A percentile compares a stretch with the other conserved stretches of the same genome.
Conservation (phyloP, 1,139 yeast species). For the Taphrina communis region DNA sequence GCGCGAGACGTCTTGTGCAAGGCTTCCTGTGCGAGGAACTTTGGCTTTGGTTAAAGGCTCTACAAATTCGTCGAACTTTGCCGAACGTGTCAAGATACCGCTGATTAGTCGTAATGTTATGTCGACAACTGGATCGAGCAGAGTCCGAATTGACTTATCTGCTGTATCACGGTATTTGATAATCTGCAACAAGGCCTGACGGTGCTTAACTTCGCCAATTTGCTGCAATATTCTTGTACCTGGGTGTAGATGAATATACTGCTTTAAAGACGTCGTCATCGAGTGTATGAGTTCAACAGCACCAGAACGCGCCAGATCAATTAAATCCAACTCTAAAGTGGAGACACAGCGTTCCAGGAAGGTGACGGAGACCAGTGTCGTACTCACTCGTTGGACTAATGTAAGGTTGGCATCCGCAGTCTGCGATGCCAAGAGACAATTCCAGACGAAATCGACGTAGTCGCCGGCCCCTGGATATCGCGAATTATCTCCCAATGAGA, state of each 20-base stretch:
- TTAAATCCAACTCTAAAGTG: background rate
- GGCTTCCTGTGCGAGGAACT: background rate
- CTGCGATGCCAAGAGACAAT: slow-evolving; percentile 10
- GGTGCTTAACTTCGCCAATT: background rate
- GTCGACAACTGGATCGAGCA: background rate
- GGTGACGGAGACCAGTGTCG: slow-evolving; percentile 9
- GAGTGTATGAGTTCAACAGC: background rate
- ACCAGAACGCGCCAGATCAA: background rate
- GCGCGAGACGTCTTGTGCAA: slow-evolving; percentile 6
- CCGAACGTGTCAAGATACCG: background rate
- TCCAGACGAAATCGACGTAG: slow-evolving; percentile 24
- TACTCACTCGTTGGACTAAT: background rate
- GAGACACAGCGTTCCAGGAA: slow-evolving; percentile 5
- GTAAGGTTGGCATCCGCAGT: background rate
- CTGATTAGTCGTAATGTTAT: background rate
- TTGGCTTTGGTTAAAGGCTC: background rate
- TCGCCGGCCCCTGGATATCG: slow-evolving; percentile 11
- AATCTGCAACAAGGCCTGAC: background rate
- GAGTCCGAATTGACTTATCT: background rate
- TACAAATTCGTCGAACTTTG: slow-evolving; percentile 8
- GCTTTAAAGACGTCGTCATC: slow-evolving; percentile 4
- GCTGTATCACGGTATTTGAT: slow-evolving; percentile 1
- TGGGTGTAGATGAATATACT: slow-evolving; percentile 18
- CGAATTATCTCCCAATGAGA: slow-evolving; percentile 6
- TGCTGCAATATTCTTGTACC: slow-evolving; percentile 13